phyloP scores from a whole-genome alignment of 768 basidiomycete genomes.

The Hygrophorus russula region DNA sequence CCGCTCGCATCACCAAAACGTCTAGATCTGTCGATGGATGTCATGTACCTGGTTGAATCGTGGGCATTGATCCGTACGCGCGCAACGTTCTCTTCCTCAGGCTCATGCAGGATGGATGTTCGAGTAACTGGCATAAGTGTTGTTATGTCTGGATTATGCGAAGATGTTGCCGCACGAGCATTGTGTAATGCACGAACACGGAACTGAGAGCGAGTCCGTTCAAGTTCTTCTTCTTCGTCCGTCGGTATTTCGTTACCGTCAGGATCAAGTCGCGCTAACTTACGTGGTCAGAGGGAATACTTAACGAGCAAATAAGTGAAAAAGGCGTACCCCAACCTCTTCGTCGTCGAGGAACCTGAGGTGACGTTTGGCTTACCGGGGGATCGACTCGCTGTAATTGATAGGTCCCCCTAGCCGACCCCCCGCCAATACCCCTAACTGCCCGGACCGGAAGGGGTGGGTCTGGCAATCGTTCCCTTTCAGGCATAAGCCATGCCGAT shows the following conservation, averaged over 20 bases:
- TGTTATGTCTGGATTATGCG: neutral
- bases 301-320: slow-evolving; percentile 5
- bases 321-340: slow-evolving; percentile 35
- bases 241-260: slow-evolving; percentile 57
- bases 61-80: slow-evolving; percentile 3
- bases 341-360: slow-evolving; percentile 15
- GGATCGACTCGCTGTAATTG: neutral
- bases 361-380: neutral
- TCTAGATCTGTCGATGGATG: slow-evolving; percentile 8
- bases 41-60: slow-evolving; percentile 3
- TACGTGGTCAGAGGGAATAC: neutral
- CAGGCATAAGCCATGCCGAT: slow-evolving; percentile 19
- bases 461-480: slow-evolving; percentile 7
- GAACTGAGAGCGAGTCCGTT: slow-evolving; percentile 36
- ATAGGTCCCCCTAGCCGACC: neutral
- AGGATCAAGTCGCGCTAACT: slow-evolving; percentile 34
- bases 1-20: neutral
- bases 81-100: slow-evolving; percentile 9
- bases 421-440: slow-evolving; percentile 1
- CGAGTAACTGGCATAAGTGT: slow-evolving; percentile 4
- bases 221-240: slow-evolving; percentile 51
- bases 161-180: slow-evolving; percentile 13
- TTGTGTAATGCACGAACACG: slow-evolving; percentile 25
- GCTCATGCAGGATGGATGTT: slow-evolving; percentile 11
- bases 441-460: slow-evolving; percentile 2